Percentiles rank a stretch among this genome's conserved stretches.
These are phyloP conservation scores for Phytophthora hybrid DNA, from an alignment of 352 stramenopile genomes.

Conservation along the genomic window DNA sequence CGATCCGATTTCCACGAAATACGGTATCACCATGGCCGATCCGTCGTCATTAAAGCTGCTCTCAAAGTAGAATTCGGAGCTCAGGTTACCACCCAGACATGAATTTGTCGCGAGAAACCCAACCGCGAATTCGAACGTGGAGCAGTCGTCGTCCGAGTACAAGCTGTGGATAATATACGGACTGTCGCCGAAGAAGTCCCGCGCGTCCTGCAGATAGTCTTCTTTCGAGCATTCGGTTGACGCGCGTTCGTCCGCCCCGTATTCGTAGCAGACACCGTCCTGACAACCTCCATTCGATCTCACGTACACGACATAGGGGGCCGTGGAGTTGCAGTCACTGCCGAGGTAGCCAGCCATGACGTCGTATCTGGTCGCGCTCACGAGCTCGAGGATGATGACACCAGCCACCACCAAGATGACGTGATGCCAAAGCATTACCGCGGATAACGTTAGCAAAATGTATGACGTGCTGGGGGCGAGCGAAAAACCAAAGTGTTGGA, in stretches of 20 bases:
- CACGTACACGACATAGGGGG: slow-evolving; percentile 14
- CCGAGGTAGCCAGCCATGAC: slow-evolving; percentile 5
- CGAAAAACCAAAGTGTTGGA: too few relatives aligned
- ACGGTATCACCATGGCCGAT: slow-evolving; percentile 3
- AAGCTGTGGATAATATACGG: slow-evolving; percentile 25
- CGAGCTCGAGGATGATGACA: not conserved
- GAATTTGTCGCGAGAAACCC: slow-evolving; percentile 13
- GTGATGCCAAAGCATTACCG: too few relatives aligned
- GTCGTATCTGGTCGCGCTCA: slow-evolving; percentile 6
- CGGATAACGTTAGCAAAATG: too few relatives aligned
- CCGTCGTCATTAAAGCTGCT: slow-evolving; percentile 9
- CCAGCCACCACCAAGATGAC: too few relatives aligned
- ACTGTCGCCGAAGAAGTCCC: slow-evolving; percentile 8
- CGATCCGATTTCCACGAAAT: not conserved
- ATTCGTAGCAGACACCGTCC: slow-evolving; percentile 13
- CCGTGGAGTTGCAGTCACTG: not conserved
- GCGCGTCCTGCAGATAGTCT: slow-evolving; percentile 16
- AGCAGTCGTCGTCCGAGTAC: slow-evolving; percentile 13
- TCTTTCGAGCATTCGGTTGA: slow-evolving; percentile 15
- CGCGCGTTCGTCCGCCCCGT: not conserved
- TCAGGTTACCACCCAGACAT: slow-evolving; percentile 12
- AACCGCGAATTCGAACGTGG: slow-evolving; percentile 11
- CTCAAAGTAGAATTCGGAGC: not conserved
- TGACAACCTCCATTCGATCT: slow-evolving; percentile 11
- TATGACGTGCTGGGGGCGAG: too few relatives aligned